These are phyloP conservation scores for Salix caprea DNA, from an alignment of 345 rosid species.

Conservation along the genomic window DNA sequence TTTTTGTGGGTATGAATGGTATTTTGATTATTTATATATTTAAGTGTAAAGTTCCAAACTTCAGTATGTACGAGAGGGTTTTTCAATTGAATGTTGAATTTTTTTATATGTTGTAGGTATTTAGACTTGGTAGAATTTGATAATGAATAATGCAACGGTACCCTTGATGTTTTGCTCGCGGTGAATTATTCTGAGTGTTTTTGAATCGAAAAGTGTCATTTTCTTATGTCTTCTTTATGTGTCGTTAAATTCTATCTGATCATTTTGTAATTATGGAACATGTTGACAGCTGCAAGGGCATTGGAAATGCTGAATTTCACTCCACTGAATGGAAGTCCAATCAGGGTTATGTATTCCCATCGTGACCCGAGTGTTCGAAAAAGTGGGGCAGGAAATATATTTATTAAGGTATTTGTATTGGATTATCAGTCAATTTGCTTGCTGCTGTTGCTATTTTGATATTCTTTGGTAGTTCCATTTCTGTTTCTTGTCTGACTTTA, in stretches of 20 bases:
- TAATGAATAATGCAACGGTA: not conserved
- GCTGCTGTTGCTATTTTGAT: not conserved
- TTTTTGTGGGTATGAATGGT: not conserved
- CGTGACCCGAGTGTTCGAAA: conserved; percentile 69
- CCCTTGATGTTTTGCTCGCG: not conserved
- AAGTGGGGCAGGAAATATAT: conserved; percentile 96
- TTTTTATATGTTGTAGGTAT: not conserved
- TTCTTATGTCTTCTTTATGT: not conserved
- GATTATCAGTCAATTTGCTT: conserved; percentile 1
- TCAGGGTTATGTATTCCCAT: conserved; percentile 83
- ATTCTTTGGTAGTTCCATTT: not conserved
- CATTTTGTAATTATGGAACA: not conserved
- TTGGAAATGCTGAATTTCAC: conserved; percentile 72
- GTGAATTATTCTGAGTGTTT: not conserved
- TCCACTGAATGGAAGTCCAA: conserved; percentile 66
- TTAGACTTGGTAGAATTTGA: not conserved
- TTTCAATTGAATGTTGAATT: not conserved
- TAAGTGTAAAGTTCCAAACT: not conserved
- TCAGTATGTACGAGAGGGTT: not conserved
- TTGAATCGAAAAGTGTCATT: not conserved
- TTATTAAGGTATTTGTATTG: conserved; percentile 57
- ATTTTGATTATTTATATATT: not conserved
- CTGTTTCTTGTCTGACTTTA: not conserved
- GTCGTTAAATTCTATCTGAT: not conserved
- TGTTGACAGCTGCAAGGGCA: conserved; percentile 73